phyloP scores from a whole-genome alignment of 805 yeast species.

The Cyberlindnera bimundalis region DNA sequence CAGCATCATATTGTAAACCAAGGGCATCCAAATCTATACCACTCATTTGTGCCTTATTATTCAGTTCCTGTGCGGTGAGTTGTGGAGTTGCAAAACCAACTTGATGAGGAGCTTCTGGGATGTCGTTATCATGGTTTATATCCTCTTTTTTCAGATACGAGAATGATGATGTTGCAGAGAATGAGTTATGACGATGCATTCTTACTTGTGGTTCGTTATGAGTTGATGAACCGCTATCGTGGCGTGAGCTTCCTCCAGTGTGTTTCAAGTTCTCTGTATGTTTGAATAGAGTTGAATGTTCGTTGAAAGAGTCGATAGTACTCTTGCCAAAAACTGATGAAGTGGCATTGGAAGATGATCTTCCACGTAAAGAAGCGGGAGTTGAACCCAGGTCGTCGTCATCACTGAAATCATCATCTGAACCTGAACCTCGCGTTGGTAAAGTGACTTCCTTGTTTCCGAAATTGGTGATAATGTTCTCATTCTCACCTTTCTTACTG shows the following conservation, averaged over 20 bases:
- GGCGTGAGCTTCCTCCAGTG: slow-evolving; percentile 1
- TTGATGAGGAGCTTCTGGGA: slow-evolving; percentile 55
- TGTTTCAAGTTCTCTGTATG: slow-evolving; percentile 23
- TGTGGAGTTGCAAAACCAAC: slow-evolving; percentile 86
- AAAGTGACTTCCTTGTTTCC: slow-evolving; percentile 38
- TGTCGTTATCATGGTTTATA: slow-evolving; percentile 8
- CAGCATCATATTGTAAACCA: slow-evolving; percentile 31
- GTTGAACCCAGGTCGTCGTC: slow-evolving; percentile 2
- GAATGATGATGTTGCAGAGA: slow-evolving; percentile 39
- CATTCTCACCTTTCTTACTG: slow-evolving; percentile 28
- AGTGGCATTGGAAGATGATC: slow-evolving; percentile 6
- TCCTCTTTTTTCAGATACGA: slow-evolving; percentile 29
- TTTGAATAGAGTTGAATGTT: slow-evolving; percentile 30
- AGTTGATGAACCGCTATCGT: slow-evolving; percentile 5
- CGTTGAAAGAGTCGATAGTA: slow-evolving; percentile 16
- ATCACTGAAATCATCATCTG: slow-evolving; percentile 9
- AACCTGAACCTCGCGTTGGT: slow-evolving; percentile 29
- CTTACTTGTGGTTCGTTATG: slow-evolving; percentile 15
- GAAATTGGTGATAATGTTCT: slow-evolving; percentile 34
- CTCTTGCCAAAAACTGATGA: slow-evolving; percentile 11
- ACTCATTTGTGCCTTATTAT: slow-evolving; percentile 30
- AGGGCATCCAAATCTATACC: slow-evolving; percentile 37
- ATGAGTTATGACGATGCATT: slow-evolving; percentile 40
- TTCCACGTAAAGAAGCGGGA: neutral
- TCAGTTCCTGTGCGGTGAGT: slow-evolving; percentile 45